A percentile compares a stretch with the other conserved stretches of the same genome.
Evolutionary conservation across 2,329 filamentous ascomycete species (phyloP).

Genomic region (Hypomyces rosellus): DNA sequence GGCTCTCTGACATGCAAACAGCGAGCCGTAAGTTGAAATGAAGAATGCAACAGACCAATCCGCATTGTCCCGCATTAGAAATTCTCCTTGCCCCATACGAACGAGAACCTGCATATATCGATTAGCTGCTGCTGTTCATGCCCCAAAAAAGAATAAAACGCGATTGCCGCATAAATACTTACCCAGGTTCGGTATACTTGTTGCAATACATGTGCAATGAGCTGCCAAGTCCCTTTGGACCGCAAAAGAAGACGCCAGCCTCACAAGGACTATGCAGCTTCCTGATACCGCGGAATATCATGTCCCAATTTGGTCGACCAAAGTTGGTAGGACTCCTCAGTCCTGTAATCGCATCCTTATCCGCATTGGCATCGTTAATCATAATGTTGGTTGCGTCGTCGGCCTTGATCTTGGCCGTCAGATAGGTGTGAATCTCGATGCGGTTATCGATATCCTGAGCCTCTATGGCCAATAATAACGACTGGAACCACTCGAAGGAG

Average conservation of each 20-base stretch:
- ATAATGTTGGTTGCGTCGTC: conserved; percentile 87
- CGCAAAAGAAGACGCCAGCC: conserved; percentile 79
- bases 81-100: conserved; percentile 65
- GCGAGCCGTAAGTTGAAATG: too few relatives aligned
- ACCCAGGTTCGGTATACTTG: conserved; percentile 78
- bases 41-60: too few relatives aligned
- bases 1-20: too few relatives aligned
- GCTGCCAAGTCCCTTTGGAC: conserved; percentile 72
- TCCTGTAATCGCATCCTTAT: conserved; percentile 79
- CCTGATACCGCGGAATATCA: conserved; percentile 77
- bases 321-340: conserved; percentile 79
- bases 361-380: conserved; percentile 82
- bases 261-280: conserved; percentile 70
- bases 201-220: conserved; percentile 78
- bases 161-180: conserved; percentile 27
- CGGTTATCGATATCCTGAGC: conserved; percentile 76
- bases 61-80: conserved; percentile 37
- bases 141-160: too few relatives aligned
- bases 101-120: conserved; percentile 45
- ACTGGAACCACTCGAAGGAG: conserved; percentile 86
- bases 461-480: conserved; percentile 75
- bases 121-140: conserved; percentile 6
- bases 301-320: conserved; percentile 82
- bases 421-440: conserved; percentile 85
- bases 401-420: conserved; percentile 79